Conservation (phyloP, 805 yeast species). For the Yarrowia sp. region DNA sequence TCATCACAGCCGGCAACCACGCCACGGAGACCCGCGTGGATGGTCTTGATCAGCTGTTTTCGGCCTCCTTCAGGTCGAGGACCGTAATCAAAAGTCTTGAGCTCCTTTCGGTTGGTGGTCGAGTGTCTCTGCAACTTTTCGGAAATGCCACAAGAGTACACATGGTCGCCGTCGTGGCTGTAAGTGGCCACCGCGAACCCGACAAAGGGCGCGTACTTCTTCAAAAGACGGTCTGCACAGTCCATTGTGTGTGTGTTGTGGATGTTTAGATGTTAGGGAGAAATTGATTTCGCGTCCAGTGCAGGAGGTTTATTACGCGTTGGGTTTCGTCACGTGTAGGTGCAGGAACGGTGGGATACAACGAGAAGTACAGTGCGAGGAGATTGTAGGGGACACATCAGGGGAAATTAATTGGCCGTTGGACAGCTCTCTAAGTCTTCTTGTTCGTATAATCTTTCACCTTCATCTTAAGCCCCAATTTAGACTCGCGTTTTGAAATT, state of each 20-base stretch:
- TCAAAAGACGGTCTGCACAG: slow-evolving; percentile 11
- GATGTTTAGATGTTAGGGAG: background rate
- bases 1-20: slow-evolving; percentile 15
- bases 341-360: background rate
- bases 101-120: background rate
- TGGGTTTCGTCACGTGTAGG: slow-evolving; percentile 19
- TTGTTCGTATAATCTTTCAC: too few species aligned
- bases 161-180: slow-evolving; percentile 10
- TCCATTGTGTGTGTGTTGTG: slow-evolving; percentile 6
- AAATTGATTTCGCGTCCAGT: slow-evolving; percentile 35
- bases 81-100: slow-evolving; percentile 1
- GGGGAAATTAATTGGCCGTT: too few species aligned
- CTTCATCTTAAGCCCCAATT: too few species aligned
- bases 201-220: slow-evolving; percentile 34
- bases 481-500: background rate
- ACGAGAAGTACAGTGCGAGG: too few species aligned
- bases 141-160: slow-evolving; percentile 29
- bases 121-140: slow-evolving; percentile 23
- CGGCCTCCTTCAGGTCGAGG: slow-evolving; percentile 5
- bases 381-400: too few species aligned
- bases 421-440: too few species aligned
- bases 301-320: slow-evolving; percentile 14
- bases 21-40: background rate
- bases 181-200: slow-evolving; percentile 27
- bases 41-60: slow-evolving; percentile 1